Percentiles rank a stretch among this genome's conserved stretches.
These are phyloP conservation scores for Euclidium syriacum DNA, from an alignment of 345 rosid genomes.

Conservation along the genomic window DNA sequence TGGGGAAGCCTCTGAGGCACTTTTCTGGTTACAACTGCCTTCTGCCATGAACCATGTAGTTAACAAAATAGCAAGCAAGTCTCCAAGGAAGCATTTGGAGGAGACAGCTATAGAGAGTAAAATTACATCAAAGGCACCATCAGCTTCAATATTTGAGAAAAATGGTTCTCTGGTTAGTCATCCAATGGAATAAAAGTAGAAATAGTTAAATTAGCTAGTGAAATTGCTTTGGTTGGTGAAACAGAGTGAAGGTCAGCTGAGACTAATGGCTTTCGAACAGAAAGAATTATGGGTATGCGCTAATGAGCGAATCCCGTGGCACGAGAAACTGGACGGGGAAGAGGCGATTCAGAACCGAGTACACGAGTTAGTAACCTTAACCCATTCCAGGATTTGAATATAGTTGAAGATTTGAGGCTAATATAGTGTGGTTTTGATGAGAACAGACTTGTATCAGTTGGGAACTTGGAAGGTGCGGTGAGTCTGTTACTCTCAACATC, in stretches of 20 bases:
- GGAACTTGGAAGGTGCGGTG: conserved; percentile 90
- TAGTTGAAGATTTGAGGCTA: not conserved
- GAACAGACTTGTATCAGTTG: conserved; percentile 78
- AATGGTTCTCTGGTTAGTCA: conserved; percentile 46
- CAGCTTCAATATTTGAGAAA: conserved; percentile 29
- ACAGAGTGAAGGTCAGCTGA: conserved; percentile 56
- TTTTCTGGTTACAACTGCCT: conserved; percentile 89
- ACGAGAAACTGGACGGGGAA: conserved; percentile 82
- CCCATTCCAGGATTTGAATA: not conserved
- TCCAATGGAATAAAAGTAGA: not conserved
- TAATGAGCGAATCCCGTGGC: conserved; percentile 77
- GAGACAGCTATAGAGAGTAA: conserved; percentile 41
- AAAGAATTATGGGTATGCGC: conserved; percentile 78
- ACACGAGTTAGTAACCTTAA: conserved; percentile 62
- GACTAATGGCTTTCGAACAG: conserved; percentile 71
- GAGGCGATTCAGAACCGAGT: conserved; percentile 79
- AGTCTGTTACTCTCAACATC: conserved; percentile 80
- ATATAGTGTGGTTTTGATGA: not conserved
- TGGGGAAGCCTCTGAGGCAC: conserved; percentile 75
- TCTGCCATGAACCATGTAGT: conserved; percentile 61
- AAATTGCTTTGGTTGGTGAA: conserved; percentile 18
- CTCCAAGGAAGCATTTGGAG: conserved; percentile 40
- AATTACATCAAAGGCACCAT: conserved; percentile 56
- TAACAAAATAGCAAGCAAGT: conserved; percentile 45
- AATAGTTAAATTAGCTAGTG: not conserved